phyloP scores from a whole-genome alignment of 192 early-diverging fungal genomes.

The Podila epicladia region DNA sequence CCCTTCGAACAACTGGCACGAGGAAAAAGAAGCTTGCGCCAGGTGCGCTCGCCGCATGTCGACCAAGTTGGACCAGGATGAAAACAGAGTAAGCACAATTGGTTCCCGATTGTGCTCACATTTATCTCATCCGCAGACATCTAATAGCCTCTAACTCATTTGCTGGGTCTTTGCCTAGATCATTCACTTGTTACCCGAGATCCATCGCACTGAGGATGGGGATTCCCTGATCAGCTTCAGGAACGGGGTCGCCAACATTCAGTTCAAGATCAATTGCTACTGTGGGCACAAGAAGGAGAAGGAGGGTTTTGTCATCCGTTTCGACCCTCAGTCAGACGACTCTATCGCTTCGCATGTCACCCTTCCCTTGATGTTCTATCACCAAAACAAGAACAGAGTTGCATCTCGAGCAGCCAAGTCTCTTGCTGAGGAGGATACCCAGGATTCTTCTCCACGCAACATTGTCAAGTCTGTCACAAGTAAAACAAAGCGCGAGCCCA shows the following conservation, averaged over 20 bases:
- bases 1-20: slow-evolving; percentile 48
- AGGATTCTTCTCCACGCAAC: slow-evolving; percentile 16
- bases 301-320: slow-evolving; percentile 50
- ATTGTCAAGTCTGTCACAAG: slow-evolving; percentile 41
- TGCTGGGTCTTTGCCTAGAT: slow-evolving; percentile 14
- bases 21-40: slow-evolving; percentile 47
- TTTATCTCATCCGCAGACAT: neutral
- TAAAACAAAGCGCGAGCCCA: slow-evolving; percentile 33
- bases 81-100: slow-evolving; percentile 31
- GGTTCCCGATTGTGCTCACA: neutral
- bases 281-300: slow-evolving; percentile 53
- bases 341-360: slow-evolving; percentile 50
- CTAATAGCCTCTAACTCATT: neutral
- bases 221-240: slow-evolving; percentile 42
- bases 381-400: slow-evolving; percentile 50
- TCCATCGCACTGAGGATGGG: slow-evolving; percentile 45
- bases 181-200: slow-evolving; percentile 47
- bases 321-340: slow-evolving; percentile 36
- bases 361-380: slow-evolving; percentile 50
- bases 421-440: neutral
- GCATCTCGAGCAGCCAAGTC: slow-evolving; percentile 37
- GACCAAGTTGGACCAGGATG: slow-evolving; percentile 40
- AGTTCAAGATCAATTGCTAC: slow-evolving; percentile 52
- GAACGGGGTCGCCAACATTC: slow-evolving; percentile 46
- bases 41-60: slow-evolving; percentile 52